A percentile compares a stretch with the other conserved stretches of the same genome.
phyloP scores from a whole-genome alignment of 2,329 filamentous ascomycete genomes.

The Tolypocladium endophyticum region DNA sequence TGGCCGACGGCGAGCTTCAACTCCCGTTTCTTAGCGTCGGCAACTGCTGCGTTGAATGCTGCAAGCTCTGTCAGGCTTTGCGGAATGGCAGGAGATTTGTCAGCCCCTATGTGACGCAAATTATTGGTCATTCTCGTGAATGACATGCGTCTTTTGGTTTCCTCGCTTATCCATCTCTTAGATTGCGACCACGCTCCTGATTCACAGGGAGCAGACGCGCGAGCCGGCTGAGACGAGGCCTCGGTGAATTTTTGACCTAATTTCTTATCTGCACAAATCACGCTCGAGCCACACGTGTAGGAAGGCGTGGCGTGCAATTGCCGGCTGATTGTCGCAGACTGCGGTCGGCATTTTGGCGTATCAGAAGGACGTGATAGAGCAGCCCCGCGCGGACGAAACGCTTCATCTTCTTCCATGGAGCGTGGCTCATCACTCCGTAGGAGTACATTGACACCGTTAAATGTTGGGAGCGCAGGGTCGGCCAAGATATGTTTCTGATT shows the following conservation, averaged over 20 bases:
- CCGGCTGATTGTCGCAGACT: neutral
- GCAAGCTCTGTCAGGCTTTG: constrained; percentile 22
- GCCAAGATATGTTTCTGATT: neutral
- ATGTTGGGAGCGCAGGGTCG: no score
- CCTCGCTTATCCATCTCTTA: constrained; percentile 26
- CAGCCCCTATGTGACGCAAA: constrained; percentile 22
- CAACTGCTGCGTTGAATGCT: constrained; percentile 17
- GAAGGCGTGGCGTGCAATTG: neutral
- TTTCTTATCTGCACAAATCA: neutral
- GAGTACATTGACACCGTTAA: neutral
- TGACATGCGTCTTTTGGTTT: constrained; percentile 19
- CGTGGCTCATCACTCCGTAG: neutral
- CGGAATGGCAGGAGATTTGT: constrained; percentile 26
- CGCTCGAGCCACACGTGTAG: neutral
- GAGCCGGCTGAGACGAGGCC: neutral
- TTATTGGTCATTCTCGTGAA: constrained; percentile 26
- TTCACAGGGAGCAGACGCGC: constrained; percentile 4
- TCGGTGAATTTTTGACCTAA: neutral
- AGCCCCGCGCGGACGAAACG: neutral
- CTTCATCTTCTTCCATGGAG: neutral
- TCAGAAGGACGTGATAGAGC: neutral
- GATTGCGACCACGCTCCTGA: constrained; percentile 26
- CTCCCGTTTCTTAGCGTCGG: constrained; percentile 14
- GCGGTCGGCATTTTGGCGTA: neutral
- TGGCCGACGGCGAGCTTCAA: constrained; percentile 14